A percentile compares a stretch with the other conserved stretches of the same genome.
These are phyloP conservation scores for Silene coronaria DNA, from an alignment of 179 eudicot genomes.

Conservation along the genomic window DNA sequence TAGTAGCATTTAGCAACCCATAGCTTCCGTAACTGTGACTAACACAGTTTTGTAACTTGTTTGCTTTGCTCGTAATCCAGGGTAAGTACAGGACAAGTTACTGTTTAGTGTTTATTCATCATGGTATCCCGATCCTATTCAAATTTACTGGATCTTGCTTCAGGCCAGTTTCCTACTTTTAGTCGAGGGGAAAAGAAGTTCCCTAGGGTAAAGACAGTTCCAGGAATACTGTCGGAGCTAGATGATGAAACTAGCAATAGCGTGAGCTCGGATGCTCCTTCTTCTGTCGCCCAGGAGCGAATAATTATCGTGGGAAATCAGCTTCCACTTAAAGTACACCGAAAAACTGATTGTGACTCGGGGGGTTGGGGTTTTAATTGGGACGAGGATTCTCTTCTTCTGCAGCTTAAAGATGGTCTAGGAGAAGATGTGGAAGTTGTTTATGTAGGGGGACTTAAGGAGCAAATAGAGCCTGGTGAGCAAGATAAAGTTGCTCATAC, in stretches of 20 bases:
- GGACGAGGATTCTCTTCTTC: slow-evolving; percentile 89
- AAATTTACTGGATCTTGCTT: slow-evolving; percentile 41
- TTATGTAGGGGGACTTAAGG: slow-evolving; percentile 65
- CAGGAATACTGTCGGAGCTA: slow-evolving; percentile 38
- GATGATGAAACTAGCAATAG: slow-evolving; percentile 41
- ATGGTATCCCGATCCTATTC: slow-evolving; percentile 46
- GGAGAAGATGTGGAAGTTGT: slow-evolving; percentile 73
- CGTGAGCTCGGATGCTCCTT: slow-evolving; percentile 40
- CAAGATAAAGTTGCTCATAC: slow-evolving; percentile 74
- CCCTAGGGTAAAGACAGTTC: slow-evolving; percentile 40
- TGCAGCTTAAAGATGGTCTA: slow-evolving; percentile 81
- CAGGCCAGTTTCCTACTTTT: slow-evolving; percentile 31
- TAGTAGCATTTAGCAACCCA: neutral
- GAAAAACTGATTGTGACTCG: slow-evolving; percentile 29
- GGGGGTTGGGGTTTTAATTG: slow-evolving; percentile 72
- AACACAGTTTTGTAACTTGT: neutral
- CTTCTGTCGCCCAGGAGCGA: slow-evolving; percentile 34
- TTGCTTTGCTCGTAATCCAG: neutral
- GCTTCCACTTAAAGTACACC: slow-evolving; percentile 43
- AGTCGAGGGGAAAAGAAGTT: slow-evolving; percentile 36
- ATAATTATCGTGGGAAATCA: slow-evolving; percentile 44
- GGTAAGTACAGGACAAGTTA: neutral
- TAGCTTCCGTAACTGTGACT: no score
- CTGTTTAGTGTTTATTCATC: slow-evolving; percentile 11
- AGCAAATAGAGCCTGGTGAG: slow-evolving; percentile 55